A percentile compares a stretch with the other conserved stretches of the same genome.
phyloP scores from a whole-genome alignment of 106 monocot species.

The Dendrobium officinale region DNA sequence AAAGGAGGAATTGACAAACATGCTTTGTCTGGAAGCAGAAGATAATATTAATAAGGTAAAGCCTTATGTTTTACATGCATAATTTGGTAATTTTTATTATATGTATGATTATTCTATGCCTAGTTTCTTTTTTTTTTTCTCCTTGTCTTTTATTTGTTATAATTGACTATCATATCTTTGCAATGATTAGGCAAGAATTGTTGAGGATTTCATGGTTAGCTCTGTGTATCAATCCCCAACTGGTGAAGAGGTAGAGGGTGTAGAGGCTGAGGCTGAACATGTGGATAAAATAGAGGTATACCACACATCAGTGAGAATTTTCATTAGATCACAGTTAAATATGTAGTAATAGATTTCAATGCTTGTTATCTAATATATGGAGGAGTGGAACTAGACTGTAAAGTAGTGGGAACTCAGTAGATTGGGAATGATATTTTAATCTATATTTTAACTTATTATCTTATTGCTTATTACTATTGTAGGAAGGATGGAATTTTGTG shows the following conservation, averaged over 20 bases:
- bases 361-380: background rate
- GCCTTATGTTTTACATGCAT: background rate
- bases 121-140: background rate
- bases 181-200: background rate
- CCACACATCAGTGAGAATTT: background rate
- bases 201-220: background rate
- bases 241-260: background rate
- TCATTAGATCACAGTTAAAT: background rate
- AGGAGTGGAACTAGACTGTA: background rate
- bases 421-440: background rate
- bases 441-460: background rate
- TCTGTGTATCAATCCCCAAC: background rate
- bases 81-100: background rate
- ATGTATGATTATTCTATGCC: background rate
- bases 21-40: slow-evolving; percentile 30
- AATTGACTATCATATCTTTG: background rate
- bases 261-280: background rate
- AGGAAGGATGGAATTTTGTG: background rate
- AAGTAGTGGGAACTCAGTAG: background rate
- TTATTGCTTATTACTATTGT: background rate
- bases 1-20: slow-evolving; percentile 50
- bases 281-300: background rate
- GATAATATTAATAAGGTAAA: slow-evolving; percentile 28
- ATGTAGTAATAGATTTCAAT: background rate
- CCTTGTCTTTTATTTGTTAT: background rate